Conservation (phyloP, 352 stramenopile genomes). For the Detonula confervacea region DNA sequence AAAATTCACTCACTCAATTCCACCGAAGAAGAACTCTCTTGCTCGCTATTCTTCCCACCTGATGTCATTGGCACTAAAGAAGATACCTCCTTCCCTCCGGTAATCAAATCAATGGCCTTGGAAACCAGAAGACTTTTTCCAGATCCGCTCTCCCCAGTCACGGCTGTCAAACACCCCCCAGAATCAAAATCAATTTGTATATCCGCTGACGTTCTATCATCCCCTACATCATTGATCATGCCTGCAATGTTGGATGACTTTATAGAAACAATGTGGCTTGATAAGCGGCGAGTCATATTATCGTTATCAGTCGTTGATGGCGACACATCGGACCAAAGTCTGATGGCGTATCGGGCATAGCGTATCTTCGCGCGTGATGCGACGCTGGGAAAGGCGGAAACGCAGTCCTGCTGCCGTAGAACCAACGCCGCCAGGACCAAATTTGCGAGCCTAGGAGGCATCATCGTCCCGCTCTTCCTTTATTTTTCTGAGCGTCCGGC, state of each 20-base stretch:
- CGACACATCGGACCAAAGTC: background rate
- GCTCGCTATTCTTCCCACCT: background rate
- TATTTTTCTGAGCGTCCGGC: too few species aligned
- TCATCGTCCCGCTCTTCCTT: too few species aligned
- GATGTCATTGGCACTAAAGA: slow-evolving; percentile 37
- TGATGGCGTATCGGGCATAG: background rate
- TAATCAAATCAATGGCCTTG: slow-evolving; percentile 68
- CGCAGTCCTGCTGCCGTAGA: background rate
- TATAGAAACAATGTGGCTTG: slow-evolving; percentile 51
- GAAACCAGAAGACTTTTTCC: slow-evolving; percentile 76
- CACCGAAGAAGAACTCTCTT: slow-evolving; percentile 23
- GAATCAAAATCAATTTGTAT: slow-evolving; percentile 54
- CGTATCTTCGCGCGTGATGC: slow-evolving; percentile 14
- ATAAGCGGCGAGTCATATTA: slow-evolving; percentile 10
- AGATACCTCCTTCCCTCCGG: slow-evolving; percentile 58
- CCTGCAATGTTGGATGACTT: slow-evolving; percentile 51
- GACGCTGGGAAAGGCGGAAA: slow-evolving; percentile 9
- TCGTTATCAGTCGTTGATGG: background rate
- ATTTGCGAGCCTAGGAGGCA: slow-evolving; percentile 6
- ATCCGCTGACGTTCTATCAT: too few species aligned
- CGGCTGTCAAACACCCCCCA: too few species aligned
- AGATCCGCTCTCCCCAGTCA: too few species aligned
- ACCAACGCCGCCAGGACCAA: background rate
- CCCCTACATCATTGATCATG: slow-evolving; percentile 38
- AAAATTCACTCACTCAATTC: slow-evolving; percentile 42